Percentiles rank a stretch among this genome's conserved stretches.
Conservation (phyloP, 2,329 filamentous ascomycete genomes). For the Canariomyces notabilis region DNA sequence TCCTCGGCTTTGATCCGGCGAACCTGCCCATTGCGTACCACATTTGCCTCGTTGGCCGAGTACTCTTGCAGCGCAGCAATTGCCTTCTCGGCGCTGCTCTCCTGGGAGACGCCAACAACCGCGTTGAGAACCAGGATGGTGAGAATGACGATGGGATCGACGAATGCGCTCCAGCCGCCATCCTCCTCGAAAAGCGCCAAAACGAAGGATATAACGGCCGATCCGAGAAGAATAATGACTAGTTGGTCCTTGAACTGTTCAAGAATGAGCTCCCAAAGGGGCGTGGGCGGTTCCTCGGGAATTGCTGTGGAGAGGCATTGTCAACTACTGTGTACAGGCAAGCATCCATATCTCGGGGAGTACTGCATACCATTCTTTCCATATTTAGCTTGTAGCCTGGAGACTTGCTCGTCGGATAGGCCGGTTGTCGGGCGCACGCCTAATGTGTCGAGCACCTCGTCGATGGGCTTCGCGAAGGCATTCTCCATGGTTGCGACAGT, state of each 20-base stretch:
- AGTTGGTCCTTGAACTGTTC: constrained; percentile 99
- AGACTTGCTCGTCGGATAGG: constrained; percentile 55
- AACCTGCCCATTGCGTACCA: constrained; percentile 73
- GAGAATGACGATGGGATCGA: constrained; percentile 94
- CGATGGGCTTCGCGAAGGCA: constrained; percentile 54
- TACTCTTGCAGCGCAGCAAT: constrained; percentile 98
- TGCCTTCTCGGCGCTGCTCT: constrained; percentile 97
- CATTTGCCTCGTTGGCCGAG: constrained; percentile 95
- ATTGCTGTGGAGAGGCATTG: constrained; percentile 41
- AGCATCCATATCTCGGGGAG: background rate
- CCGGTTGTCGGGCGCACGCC: constrained; percentile 51
- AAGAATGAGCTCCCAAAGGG: constrained; percentile 90
- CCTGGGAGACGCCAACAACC: constrained; percentile 95
- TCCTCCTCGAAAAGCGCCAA: constrained; percentile 89
- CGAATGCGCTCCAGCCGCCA: constrained; percentile 94
- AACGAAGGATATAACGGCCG: constrained; percentile 87
- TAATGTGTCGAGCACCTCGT: constrained; percentile 56
- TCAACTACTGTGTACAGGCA: constrained; percentile 12
- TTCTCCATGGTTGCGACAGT: constrained; percentile 48
- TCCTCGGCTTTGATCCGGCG: constrained; percentile 92
- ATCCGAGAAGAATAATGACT: constrained; percentile 88
- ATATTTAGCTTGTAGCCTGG: constrained; percentile 50
- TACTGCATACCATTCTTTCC: constrained; percentile 58
- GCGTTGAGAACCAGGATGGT: constrained; percentile 96
- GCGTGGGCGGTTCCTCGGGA: constrained; percentile 87